phyloP scores from a whole-genome alignment of 2,329 filamentous ascomycete species.

The Sporothrix curviconia region DNA sequence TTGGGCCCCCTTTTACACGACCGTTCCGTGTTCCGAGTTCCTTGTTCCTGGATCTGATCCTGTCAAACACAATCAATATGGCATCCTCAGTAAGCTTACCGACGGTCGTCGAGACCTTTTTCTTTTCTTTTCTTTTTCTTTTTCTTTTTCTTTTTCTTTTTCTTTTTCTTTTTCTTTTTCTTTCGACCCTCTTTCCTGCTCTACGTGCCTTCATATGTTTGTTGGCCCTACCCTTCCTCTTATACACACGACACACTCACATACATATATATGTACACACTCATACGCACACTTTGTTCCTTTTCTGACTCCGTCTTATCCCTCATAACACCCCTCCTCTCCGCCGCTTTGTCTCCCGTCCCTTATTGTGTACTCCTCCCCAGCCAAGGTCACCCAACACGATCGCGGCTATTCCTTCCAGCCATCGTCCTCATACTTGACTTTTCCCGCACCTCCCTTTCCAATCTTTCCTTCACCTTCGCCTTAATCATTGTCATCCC shows the following conservation, averaged over 20 bases:
- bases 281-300: neutral
- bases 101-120: neutral
- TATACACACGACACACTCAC: neutral
- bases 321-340: conserved; percentile 10
- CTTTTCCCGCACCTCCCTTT: neutral
- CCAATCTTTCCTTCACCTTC: neutral
- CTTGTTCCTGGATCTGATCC: neutral
- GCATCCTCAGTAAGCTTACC: conserved; percentile 20
- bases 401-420: neutral
- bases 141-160: neutral
- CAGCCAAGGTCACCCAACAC: neutral
- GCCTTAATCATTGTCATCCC: no score
- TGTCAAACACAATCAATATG: conserved; percentile 37
- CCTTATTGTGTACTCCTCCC: neutral
- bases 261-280: neutral
- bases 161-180: neutral
- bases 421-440: neutral
- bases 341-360: conserved; percentile 22
- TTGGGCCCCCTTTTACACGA: conserved; percentile 24
- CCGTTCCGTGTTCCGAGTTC: conserved; percentile 1
- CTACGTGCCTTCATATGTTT: conserved; percentile 13
- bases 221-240: neutral
- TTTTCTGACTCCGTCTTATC: neutral
- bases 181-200: neutral
- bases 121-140: neutral